phyloP scores from a whole-genome alignment of 129 eudicot species.

The Ambrosia artemisiifolia region DNA sequence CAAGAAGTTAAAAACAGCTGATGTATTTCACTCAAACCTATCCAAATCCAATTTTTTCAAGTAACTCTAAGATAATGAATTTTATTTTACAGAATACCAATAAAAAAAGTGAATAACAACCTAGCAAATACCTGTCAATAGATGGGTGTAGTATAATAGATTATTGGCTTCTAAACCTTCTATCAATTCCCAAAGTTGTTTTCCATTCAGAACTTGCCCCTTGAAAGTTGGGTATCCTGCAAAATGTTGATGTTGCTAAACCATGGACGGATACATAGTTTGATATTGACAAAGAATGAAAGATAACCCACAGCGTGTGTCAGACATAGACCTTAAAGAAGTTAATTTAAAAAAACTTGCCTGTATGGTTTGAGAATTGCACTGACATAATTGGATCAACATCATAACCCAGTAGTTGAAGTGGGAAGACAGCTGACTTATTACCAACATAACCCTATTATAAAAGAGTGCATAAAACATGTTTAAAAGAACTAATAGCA shows the following conservation, averaged over 20 bases:
- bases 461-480: not conserved
- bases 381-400: constrained; percentile 97
- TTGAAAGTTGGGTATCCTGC: constrained; percentile 94
- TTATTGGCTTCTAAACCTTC: constrained; percentile 90
- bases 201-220: constrained; percentile 90
- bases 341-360: constrained; percentile 45
- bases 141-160: constrained; percentile 81
- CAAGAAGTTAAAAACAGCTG: constrained; percentile 2
- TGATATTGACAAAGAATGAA: constrained; percentile 8
- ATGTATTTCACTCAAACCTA: constrained; percentile 4
- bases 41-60: not conserved
- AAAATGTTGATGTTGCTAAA: constrained; percentile 22
- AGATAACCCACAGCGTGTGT: constrained; percentile 26
- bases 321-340: not conserved
- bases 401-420: constrained; percentile 89
- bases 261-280: not conserved
- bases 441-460: constrained; percentile 94
- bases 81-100: not conserved
- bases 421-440: constrained; percentile 94
- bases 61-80: not conserved
- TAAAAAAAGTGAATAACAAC: not conserved
- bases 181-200: constrained; percentile 82
- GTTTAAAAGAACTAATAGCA: not conserved
- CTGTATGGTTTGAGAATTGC: constrained; percentile 98
- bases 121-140: constrained; percentile 67